These are phyloP conservation scores for Acrodontium crateriforme DNA, from an alignment of 2,329 filamentous ascomycete species.

Conservation along the genomic window DNA sequence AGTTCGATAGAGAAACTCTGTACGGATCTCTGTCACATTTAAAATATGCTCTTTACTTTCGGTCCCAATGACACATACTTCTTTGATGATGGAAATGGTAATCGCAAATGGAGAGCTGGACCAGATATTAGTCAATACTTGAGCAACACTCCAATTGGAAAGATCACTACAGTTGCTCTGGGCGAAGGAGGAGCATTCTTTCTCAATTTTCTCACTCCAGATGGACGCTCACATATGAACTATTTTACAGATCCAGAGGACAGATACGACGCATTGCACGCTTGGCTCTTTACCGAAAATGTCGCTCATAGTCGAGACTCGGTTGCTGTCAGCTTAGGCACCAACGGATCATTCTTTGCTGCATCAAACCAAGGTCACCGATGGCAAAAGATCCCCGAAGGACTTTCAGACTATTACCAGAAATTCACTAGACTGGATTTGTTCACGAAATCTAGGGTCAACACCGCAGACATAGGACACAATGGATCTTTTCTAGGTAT, in stretches of 20 bases:
- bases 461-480: background rate
- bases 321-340: background rate
- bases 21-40: too few species aligned
- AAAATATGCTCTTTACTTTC: background rate
- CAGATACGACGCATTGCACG: slow-evolving; percentile 1
- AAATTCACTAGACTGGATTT: slow-evolving; percentile 2
- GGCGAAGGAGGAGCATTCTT: slow-evolving; percentile 1
- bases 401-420: slow-evolving; percentile 1
- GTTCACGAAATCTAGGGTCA: background rate
- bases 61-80: slow-evolving; percentile 1
- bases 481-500: slow-evolving; percentile 1
- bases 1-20: too few species aligned
- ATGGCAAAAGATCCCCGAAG: slow-evolving; percentile 1
- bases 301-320: background rate
- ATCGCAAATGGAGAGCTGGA: background rate
- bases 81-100: slow-evolving; percentile 2
- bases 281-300: slow-evolving; percentile 1
- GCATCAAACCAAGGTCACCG: background rate
- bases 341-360: slow-evolving; percentile 1
- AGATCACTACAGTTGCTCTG: background rate
- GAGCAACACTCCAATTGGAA: background rate
- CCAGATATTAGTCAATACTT: slow-evolving; percentile 1
- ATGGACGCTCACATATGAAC: slow-evolving; percentile 1
- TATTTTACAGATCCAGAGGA: background rate
- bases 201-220: background rate